phyloP scores from a whole-genome alignment of 495 filamentous ascomycete species.

The Lepidopterella palustris region DNA sequence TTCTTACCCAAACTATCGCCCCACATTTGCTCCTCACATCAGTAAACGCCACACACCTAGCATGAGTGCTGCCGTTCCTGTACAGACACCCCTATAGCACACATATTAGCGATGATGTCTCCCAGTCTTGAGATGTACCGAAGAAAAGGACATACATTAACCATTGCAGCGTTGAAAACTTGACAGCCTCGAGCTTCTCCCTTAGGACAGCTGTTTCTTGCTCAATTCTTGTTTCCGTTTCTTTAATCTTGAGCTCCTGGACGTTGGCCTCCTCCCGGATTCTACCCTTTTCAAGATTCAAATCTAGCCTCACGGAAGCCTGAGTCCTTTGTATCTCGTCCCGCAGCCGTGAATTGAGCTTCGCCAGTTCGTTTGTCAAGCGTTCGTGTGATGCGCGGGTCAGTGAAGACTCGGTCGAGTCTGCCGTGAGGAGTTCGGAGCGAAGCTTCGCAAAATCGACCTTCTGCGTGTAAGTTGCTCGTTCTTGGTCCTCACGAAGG shows the following conservation, averaged over 20 bases:
- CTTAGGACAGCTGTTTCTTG: constrained; percentile 88
- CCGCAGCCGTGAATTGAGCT: constrained; percentile 76
- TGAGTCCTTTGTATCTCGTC: constrained; percentile 94
- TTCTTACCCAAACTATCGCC: background rate
- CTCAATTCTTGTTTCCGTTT: constrained; percentile 97
- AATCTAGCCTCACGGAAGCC: constrained; percentile 79
- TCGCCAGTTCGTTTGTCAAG: constrained; percentile 87
- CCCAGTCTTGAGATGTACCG: background rate
- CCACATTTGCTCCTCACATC: constrained; percentile 33
- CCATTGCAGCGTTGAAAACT: constrained; percentile 97
- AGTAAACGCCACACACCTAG: constrained; percentile 95
- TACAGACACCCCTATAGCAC: constrained; percentile 70
- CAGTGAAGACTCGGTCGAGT: constrained; percentile 81
- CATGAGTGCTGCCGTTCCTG: constrained; percentile 84
- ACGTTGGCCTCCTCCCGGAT: constrained; percentile 95
- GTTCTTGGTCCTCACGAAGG: constrained; percentile 81
- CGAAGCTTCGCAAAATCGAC: constrained; percentile 99
- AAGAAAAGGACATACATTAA: constrained; percentile 52
- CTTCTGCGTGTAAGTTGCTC: constrained; percentile 92
- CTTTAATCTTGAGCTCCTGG: constrained; percentile 97
- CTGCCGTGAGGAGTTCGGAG: constrained; percentile 82
- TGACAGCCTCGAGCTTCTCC: constrained; percentile 91
- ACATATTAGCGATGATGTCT: constrained; percentile 14
- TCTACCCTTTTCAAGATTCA: constrained; percentile 94
- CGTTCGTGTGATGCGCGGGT: constrained; percentile 88